Conservation (phyloP, 2,329 filamentous ascomycete species). For the Achaetomium macrosporum region DNA sequence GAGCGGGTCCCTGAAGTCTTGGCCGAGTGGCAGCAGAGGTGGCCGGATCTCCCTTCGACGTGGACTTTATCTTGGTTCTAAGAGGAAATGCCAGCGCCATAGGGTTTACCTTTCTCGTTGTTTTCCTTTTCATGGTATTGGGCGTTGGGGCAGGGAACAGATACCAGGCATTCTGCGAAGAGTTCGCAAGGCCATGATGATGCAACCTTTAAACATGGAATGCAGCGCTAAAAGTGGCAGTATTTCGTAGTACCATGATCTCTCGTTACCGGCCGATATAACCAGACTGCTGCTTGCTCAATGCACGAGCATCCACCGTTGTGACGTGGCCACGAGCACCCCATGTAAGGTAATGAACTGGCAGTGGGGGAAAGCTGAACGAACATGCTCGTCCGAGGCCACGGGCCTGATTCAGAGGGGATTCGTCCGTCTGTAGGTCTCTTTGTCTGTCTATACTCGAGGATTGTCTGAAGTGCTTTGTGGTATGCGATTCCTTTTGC, state of each 20-base stretch:
- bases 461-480: neutral
- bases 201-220: neutral
- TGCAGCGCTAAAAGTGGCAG: neutral
- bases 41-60: conserved; percentile 82
- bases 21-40: conserved; percentile 88
- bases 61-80: conserved; percentile 97
- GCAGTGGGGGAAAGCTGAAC: no score
- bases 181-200: neutral
- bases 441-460: no score
- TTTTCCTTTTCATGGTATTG: conserved; percentile 8
- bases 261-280: no score
- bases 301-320: no score
- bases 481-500: neutral
- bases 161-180: conserved; percentile 15
- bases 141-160: conserved; percentile 6
- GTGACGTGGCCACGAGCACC: no score
- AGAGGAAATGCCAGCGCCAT: neutral
- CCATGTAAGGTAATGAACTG: no score
- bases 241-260: no score
- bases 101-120: neutral
- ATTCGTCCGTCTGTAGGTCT: no score
- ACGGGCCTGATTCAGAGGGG: neutral
- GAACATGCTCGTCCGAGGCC: neutral
- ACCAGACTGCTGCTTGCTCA: no score
- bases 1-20: conserved; percentile 89